phyloP scores from a whole-genome alignment of 345 rosid species.

The Balakata baccata region DNA sequence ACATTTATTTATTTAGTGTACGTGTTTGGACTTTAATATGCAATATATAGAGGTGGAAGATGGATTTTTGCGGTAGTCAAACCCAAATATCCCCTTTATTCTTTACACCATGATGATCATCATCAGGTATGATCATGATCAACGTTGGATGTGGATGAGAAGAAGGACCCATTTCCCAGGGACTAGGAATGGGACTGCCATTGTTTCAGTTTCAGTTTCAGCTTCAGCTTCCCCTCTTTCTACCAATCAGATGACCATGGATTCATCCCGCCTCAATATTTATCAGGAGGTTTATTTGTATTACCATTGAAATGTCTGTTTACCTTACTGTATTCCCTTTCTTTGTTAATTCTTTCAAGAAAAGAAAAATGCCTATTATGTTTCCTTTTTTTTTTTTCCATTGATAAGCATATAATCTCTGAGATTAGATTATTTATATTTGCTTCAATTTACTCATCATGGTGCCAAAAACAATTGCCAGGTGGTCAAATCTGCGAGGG shows the following conservation, averaged over 20 bases:
- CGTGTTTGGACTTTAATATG: not conserved
- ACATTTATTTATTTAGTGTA: not conserved
- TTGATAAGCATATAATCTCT: not conserved
- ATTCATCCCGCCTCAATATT: conserved; percentile 49
- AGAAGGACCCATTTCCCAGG: conserved; percentile 41
- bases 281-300: conserved; percentile 76
- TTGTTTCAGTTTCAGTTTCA: conserved; percentile 36
- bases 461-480: conserved; percentile 29
- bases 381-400: not conserved
- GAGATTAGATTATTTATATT: not conserved
- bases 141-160: conserved; percentile 32
- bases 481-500: conserved; percentile 60
- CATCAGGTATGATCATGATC: conserved; percentile 75
- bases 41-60: conserved; percentile 1
- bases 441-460: conserved; percentile 18
- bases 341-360: not conserved
- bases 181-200: conserved; percentile 33
- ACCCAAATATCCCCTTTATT: conserved; percentile 47
- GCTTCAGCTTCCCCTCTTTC: conserved; percentile 70
- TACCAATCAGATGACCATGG: conserved; percentile 56
- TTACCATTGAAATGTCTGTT: conserved; percentile 11
- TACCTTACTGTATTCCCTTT: not conserved
- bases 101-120: conserved; percentile 47
- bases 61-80: conserved; percentile 19
- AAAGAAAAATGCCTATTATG: not conserved